Percentiles rank a stretch among this genome's conserved stretches.
Conservation (phyloP, 495 filamentous ascomycete genomes). For the Daldinia childiae region DNA sequence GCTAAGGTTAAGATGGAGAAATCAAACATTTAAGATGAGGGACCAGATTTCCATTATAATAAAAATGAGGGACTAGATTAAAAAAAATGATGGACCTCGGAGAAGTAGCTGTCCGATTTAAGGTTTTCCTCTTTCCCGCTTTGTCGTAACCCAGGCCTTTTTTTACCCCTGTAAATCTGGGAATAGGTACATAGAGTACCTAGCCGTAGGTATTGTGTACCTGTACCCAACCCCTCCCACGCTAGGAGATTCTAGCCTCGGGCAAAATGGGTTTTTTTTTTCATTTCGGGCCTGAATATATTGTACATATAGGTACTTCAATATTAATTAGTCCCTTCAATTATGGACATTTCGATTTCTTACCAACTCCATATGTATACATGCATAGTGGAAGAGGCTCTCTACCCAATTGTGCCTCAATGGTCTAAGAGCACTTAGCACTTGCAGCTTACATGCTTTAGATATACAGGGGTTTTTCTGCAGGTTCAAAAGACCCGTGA, state of each 20-base stretch:
- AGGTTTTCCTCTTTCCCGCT: slow-evolving; percentile 13
- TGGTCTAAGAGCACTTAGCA: slow-evolving; percentile 30
- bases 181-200: too few relatives aligned
- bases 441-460: slow-evolving; percentile 24
- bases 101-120: slow-evolving; percentile 32
- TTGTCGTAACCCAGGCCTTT: too few relatives aligned
- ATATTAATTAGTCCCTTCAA: background rate
- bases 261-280: slow-evolving; percentile 16
- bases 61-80: slow-evolving; percentile 11
- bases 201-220: too few relatives aligned
- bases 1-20: slow-evolving; percentile 18
- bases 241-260: slow-evolving; percentile 33
- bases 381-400: slow-evolving; percentile 7
- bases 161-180: slow-evolving; percentile 7
- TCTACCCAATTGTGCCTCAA: slow-evolving; percentile 26
- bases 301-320: too few relatives aligned
- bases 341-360: background rate
- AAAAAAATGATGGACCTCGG: slow-evolving; percentile 7
- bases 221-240: slow-evolving; percentile 12
- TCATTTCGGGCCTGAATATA: slow-evolving; percentile 19
- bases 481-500: slow-evolving; percentile 33
- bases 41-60: slow-evolving; percentile 1
- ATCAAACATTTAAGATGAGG: slow-evolving; percentile 9
- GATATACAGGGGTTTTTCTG: slow-evolving; percentile 5
- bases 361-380: background rate